These are phyloP conservation scores for Rhizopogon parksii DNA, from an alignment of 1,284 basidiomycete species.

Conservation along the genomic window DNA sequence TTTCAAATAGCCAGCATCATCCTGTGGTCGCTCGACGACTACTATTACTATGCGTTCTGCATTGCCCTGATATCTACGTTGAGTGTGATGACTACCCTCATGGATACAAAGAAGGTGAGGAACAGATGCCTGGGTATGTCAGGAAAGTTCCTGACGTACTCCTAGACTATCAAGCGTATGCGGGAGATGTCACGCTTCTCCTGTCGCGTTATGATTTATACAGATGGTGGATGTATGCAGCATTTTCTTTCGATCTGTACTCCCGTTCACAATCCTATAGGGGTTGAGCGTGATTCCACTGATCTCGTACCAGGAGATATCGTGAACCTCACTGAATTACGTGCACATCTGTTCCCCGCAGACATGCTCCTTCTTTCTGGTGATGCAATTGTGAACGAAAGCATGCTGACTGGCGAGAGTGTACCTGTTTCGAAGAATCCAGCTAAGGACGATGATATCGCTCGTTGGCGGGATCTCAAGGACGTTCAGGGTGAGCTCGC, in stretches of 20 bases:
- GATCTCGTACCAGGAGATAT: slow-evolving; percentile 92
- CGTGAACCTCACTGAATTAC: slow-evolving; percentile 78
- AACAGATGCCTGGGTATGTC: background rate
- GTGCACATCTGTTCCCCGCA: slow-evolving; percentile 76
- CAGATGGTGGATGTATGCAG: slow-evolving; percentile 67
- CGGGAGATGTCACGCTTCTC: slow-evolving; percentile 93
- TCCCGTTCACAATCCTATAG: slow-evolving; percentile 33
- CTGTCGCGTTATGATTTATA: slow-evolving; percentile 72
- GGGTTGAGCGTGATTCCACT: slow-evolving; percentile 69
- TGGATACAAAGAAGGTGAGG: slow-evolving; percentile 86
- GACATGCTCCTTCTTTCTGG: slow-evolving; percentile 91
- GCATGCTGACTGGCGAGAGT: slow-evolving; percentile 96
- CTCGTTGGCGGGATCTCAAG: slow-evolving; percentile 61
- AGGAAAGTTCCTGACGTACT: slow-evolving; percentile 10
- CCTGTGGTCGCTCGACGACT: slow-evolving; percentile 92
- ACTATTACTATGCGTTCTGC: slow-evolving; percentile 97
- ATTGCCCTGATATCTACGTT: slow-evolving; percentile 89
- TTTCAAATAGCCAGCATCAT: slow-evolving; percentile 97
- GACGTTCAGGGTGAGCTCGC: slow-evolving; percentile 67
- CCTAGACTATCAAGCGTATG: slow-evolving; percentile 87
- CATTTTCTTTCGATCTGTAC: slow-evolving; percentile 4
- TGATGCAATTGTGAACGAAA: slow-evolving; percentile 97
- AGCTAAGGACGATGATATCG: slow-evolving; percentile 65
- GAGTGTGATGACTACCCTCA: slow-evolving; percentile 81
- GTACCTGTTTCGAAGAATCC: slow-evolving; percentile 88